Percentiles rank a stretch among this genome's conserved stretches.
Evolutionary conservation across 164 flowering plant species (phyloP).

Genomic region (Piper longum): DNA sequence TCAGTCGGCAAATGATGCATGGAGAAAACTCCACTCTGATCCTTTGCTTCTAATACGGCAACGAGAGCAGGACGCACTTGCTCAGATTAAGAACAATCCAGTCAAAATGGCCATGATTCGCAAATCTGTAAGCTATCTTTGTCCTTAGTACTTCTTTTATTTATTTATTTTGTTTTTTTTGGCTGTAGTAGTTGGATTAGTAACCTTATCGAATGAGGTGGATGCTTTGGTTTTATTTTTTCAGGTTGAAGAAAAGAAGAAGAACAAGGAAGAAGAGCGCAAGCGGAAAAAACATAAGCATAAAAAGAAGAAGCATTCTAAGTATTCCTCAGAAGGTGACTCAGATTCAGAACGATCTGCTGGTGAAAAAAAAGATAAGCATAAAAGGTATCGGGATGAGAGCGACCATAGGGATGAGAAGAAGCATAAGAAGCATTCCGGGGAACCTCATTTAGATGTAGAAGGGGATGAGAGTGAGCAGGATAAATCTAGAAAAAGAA

Average conservation of each 20-base stretch:
- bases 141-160: neutral
- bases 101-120: slow-evolving; percentile 88
- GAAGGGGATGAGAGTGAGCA: slow-evolving; percentile 11
- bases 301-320: slow-evolving; percentile 25
- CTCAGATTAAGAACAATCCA: slow-evolving; percentile 81
- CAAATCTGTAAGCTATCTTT: slow-evolving; percentile 56
- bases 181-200: neutral
- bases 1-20: slow-evolving; percentile 86
- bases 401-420: slow-evolving; percentile 1
- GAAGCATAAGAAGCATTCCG: slow-evolving; percentile 13
- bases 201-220: neutral
- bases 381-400: neutral
- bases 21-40: slow-evolving; percentile 97
- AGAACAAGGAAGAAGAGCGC: slow-evolving; percentile 13
- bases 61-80: slow-evolving; percentile 86
- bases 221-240: neutral
- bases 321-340: slow-evolving; percentile 2
- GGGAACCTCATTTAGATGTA: slow-evolving; percentile 8
- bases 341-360: neutral
- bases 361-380: neutral
- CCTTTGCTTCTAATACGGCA: slow-evolving; percentile 87
- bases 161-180: neutral
- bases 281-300: slow-evolving; percentile 13
- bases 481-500: slow-evolving; percentile 7
- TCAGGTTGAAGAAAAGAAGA: slow-evolving; percentile 42